Percentiles rank a stretch among this genome's conserved stretches.
These are phyloP conservation scores for Zygoascus hellenicus DNA, from an alignment of 1,139 yeast genomes.

Conservation along the genomic window DNA sequence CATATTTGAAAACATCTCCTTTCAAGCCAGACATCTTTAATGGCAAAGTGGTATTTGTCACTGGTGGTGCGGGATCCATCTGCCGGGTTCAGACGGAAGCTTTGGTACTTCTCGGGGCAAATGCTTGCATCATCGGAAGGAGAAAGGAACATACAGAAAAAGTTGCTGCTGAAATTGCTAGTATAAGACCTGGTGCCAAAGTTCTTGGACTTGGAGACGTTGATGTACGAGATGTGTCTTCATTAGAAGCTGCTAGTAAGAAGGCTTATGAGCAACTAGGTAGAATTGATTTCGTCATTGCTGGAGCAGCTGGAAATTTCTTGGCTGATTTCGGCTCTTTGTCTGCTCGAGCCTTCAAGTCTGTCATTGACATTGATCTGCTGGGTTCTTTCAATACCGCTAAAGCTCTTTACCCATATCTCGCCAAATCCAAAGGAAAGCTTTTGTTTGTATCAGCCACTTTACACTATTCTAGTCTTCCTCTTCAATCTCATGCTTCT, in stretches of 20 bases:
- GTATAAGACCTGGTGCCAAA: slow-evolving; percentile 51
- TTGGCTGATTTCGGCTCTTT: slow-evolving; percentile 71
- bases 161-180: slow-evolving; percentile 61
- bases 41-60: slow-evolving; percentile 82
- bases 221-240: slow-evolving; percentile 68
- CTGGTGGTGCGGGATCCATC: slow-evolving; percentile 94
- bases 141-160: slow-evolving; percentile 54
- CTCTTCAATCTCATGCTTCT: slow-evolving; percentile 79
- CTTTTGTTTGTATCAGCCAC: slow-evolving; percentile 83
- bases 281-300: slow-evolving; percentile 73
- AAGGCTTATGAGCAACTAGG: slow-evolving; percentile 62
- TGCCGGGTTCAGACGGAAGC: slow-evolving; percentile 86
- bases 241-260: slow-evolving; percentile 56
- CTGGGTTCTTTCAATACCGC: slow-evolving; percentile 83
- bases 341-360: slow-evolving; percentile 78
- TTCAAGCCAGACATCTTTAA: slow-evolving; percentile 61
- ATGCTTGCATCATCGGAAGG: slow-evolving; percentile 82
- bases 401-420: slow-evolving; percentile 67
- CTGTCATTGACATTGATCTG: slow-evolving; percentile 78
- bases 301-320: slow-evolving; percentile 96
- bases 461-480: slow-evolving; percentile 78
- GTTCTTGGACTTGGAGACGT: slow-evolving; percentile 63
- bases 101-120: slow-evolving; percentile 71
- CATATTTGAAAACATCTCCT: slow-evolving; percentile 27
- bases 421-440: slow-evolving; percentile 57